phyloP scores from a whole-genome alignment of 2,329 filamentous ascomycete species.

The Ascochyta clinopodiicola region DNA sequence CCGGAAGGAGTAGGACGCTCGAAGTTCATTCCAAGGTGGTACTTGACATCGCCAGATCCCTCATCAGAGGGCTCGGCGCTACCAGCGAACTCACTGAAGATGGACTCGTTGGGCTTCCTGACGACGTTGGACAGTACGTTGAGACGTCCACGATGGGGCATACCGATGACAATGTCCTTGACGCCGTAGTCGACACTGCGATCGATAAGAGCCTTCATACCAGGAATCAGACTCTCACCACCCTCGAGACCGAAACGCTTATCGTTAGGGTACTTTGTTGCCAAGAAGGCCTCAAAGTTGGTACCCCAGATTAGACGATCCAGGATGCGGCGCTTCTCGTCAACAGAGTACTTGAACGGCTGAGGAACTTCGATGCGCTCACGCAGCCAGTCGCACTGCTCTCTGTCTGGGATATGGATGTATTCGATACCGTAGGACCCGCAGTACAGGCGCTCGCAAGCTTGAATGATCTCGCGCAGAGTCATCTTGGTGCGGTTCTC shows the following conservation, averaged over 20 bases:
- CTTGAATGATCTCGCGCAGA: conserved; percentile 87
- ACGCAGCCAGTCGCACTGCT: conserved; percentile 98
- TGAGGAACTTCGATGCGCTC: conserved; percentile 92
- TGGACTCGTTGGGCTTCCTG: conserved; percentile 98
- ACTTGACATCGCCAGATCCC: conserved; percentile 98
- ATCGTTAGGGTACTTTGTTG: conserved; percentile 99
- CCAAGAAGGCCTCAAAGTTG: conserved; percentile 93
- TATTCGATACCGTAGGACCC: conserved; percentile 98
- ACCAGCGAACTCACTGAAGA: conserved; percentile 97
- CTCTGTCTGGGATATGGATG: conserved; percentile 96
- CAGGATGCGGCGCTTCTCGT: conserved; percentile 97
- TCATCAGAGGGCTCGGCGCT: conserved; percentile 87
- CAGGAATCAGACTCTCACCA: conserved; percentile 93
- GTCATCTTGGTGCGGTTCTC: conserved; percentile 95
- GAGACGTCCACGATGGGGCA: conserved; percentile 97
- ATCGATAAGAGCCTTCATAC: conserved; percentile 99
- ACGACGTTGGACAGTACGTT: conserved; percentile 99
- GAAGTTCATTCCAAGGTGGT: conserved; percentile 99
- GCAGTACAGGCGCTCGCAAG: conserved; percentile 95
- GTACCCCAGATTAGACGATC: conserved; percentile 98
- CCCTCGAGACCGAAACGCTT: conserved; percentile 99
- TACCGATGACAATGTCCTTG: conserved; percentile 99
- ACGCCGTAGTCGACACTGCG: conserved; percentile 97
- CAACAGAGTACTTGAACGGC: conserved; percentile 96
- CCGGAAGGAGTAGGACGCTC: conserved; percentile 97